These are phyloP conservation scores for Acanthamoeba healyi DNA, from an alignment of 208 protist species.

Conservation along the genomic window DNA sequence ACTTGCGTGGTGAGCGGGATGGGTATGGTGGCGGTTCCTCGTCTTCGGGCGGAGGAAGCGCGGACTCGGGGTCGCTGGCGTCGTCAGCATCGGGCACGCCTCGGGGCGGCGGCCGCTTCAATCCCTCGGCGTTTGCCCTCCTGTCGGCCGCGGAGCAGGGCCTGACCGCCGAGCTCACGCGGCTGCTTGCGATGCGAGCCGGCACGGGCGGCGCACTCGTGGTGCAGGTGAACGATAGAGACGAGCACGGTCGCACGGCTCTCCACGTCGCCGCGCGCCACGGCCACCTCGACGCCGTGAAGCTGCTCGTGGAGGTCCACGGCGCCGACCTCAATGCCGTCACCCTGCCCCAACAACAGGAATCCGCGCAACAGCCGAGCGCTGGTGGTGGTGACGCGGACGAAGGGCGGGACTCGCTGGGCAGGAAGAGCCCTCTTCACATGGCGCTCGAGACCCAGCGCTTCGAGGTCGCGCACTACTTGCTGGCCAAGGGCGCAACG, in stretches of 20 bases:
- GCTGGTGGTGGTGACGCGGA: background rate
- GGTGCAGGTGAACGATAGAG: slow-evolving; percentile 16
- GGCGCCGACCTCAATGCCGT: slow-evolving; percentile 39
- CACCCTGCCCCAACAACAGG: background rate
- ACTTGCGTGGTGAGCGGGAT: background rate
- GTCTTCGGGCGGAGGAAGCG: background rate
- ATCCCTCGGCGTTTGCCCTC: background rate
- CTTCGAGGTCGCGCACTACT: slow-evolving; percentile 35
- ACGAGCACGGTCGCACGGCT: slow-evolving; percentile 27
- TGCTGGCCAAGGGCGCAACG: slow-evolving; percentile 20
- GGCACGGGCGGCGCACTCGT: background rate
- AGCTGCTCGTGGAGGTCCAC: slow-evolving; percentile 5
- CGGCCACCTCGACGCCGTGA: slow-evolving; percentile 27
- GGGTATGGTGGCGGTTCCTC: too few species aligned
- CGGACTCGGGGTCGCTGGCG: background rate
- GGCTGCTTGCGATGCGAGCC: slow-evolving; percentile 15
- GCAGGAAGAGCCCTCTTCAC: background rate
- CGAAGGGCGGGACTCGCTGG: background rate
- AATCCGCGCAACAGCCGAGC: background rate
- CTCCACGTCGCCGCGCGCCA: slow-evolving; percentile 33
- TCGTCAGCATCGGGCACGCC: background rate
- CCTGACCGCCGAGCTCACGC: background rate
- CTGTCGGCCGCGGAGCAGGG: background rate
- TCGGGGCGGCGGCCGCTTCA: background rate
- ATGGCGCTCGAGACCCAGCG: slow-evolving; percentile 11